phyloP scores from a whole-genome alignment of 257 asterid species.

The Jacaranda copaia region DNA sequence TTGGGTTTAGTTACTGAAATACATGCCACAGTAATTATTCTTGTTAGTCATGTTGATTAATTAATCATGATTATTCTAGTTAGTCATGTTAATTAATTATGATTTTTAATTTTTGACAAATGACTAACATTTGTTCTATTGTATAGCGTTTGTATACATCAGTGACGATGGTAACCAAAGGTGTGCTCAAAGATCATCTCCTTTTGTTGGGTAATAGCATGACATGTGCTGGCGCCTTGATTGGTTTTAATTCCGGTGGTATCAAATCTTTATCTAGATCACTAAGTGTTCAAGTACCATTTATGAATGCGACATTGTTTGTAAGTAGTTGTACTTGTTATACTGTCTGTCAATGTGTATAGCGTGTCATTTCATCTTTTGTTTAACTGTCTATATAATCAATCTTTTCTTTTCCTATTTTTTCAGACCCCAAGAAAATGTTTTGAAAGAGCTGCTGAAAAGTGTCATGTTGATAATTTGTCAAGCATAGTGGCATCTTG shows the following conservation, averaged over 20 bases:
- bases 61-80: not conserved
- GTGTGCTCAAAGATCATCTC: conserved; percentile 96
- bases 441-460: conserved; percentile 98
- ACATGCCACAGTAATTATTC: conserved; percentile 9
- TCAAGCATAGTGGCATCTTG: conserved; percentile 94
- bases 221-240: conserved; percentile 89
- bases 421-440: conserved; percentile 90
- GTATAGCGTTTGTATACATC: conserved; percentile 89
- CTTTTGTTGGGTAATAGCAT: conserved; percentile 90
- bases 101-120: not conserved
- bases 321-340: conserved; percentile 55
- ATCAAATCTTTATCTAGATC: conserved; percentile 83
- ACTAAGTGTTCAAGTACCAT: conserved; percentile 85
- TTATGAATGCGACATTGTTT: conserved; percentile 87
- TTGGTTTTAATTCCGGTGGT: conserved; percentile 95
- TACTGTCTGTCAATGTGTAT: conserved; percentile 18
- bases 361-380: conserved; percentile 12
- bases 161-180: conserved; percentile 96
- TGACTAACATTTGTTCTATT: conserved; percentile 33
- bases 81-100: conserved; percentile 1
- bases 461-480: conserved; percentile 82
- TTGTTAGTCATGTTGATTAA: not conserved
- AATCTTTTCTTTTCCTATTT: conserved; percentile 19
- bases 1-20: conserved; percentile 30
- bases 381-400: conserved; percentile 30